Evolutionary conservation across 345 rosid genomes (phyloP).

Genomic region (Citrus medica): DNA sequence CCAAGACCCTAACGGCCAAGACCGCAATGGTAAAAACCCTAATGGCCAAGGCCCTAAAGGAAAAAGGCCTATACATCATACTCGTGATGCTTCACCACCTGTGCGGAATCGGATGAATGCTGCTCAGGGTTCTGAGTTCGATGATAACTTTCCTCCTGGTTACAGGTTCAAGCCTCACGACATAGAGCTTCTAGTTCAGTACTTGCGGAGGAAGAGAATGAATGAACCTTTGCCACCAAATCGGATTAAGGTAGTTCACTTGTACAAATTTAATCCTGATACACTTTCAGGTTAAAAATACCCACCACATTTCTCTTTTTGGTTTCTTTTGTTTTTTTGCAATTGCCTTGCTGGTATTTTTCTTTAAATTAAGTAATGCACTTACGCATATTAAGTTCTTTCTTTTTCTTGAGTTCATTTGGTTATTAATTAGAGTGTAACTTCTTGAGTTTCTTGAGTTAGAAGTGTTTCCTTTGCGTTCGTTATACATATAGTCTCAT

Average conservation of each 20-base stretch:
- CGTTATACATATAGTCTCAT: too few species aligned
- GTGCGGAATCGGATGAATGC: not conserved
- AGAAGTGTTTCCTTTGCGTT: not conserved
- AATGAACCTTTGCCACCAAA: conserved; percentile 18
- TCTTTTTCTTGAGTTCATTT: not conserved
- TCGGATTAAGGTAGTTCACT: conserved; percentile 18
- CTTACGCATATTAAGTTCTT: too few species aligned
- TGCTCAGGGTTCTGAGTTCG: not conserved
- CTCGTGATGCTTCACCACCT: not conserved
- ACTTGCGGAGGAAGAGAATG: conserved; percentile 10
- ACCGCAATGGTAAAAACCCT: not conserved
- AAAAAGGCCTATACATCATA: not conserved
- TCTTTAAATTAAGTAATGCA: not conserved
- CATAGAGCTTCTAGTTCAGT: conserved; percentile 13
- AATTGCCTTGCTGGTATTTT: not conserved
- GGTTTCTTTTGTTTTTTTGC: not conserved
- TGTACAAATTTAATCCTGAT: conserved; percentile 18
- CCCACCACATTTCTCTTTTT: not conserved
- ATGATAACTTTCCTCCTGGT: conserved; percentile 12
- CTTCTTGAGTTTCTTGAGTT: not conserved
- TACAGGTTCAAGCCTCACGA: conserved; percentile 22
- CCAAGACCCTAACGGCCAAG: not conserved
- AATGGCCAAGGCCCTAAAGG: not conserved
- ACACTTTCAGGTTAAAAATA: conserved; percentile 6
- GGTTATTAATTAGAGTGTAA: not conserved